A percentile compares a stretch with the other conserved stretches of the same genome.
Evolutionary conservation across 2,329 filamentous ascomycete genomes (phyloP).

Genomic region (Xylaria sp.): DNA sequence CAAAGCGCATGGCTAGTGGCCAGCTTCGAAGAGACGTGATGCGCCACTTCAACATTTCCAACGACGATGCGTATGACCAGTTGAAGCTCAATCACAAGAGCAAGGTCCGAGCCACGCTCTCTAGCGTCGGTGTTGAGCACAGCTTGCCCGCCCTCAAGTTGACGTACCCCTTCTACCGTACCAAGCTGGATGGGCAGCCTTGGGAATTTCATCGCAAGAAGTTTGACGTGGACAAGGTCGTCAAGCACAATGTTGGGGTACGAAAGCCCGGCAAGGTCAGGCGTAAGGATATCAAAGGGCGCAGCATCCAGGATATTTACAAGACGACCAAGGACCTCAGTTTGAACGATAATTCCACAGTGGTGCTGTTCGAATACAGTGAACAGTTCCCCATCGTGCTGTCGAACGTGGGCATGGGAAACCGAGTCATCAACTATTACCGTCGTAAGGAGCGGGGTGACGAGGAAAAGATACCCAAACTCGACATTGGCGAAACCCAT

Average conservation of each 20-base stretch:
- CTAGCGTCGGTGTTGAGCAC: slow-evolving; percentile 89
- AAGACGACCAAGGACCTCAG: slow-evolving; percentile 75
- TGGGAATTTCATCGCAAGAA: slow-evolving; percentile 60
- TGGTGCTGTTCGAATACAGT: slow-evolving; percentile 88
- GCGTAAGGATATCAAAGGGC: slow-evolving; percentile 75
- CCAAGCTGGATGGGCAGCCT: slow-evolving; percentile 70
- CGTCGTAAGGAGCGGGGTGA: slow-evolving; percentile 69
- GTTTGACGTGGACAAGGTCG: slow-evolving; percentile 60
- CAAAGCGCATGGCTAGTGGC: slow-evolving; percentile 62
- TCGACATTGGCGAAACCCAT: slow-evolving; percentile 81
- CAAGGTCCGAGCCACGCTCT: slow-evolving; percentile 88
- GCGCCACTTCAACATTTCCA: slow-evolving; percentile 89
- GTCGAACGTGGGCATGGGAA: slow-evolving; percentile 97
- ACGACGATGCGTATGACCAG: slow-evolving; percentile 91
- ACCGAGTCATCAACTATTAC: slow-evolving; percentile 94
- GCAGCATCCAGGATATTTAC: slow-evolving; percentile 73
- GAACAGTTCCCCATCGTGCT: slow-evolving; percentile 88
- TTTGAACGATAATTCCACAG: slow-evolving; percentile 80
- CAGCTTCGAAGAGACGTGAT: slow-evolving; percentile 68
- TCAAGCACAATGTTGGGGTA: slow-evolving; percentile 28
- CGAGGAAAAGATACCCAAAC: slow-evolving; percentile 73
- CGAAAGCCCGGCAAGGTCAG: slow-evolving; percentile 63
- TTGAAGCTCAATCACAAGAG: slow-evolving; percentile 96
- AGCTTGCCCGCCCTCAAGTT: slow-evolving; percentile 85
- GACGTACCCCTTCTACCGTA: slow-evolving; percentile 94